Base-by-base conservation (phyloP, 2,329 filamentous ascomycete species). In the Penicillium sp. region DNA sequence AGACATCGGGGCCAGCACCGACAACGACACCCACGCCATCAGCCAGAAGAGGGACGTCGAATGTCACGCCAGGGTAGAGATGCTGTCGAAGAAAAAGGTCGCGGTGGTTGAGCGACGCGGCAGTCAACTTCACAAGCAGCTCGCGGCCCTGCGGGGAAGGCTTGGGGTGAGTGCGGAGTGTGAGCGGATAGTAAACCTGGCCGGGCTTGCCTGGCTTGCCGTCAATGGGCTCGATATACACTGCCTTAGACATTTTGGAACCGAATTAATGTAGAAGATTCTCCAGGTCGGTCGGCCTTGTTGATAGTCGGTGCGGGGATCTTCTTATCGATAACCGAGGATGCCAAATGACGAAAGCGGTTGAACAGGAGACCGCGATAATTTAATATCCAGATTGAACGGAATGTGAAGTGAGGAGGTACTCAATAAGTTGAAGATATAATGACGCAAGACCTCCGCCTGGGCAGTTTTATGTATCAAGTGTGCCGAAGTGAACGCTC, bases 61-160 rank as follows among this genome's bases (percentile, higher is more conserved):
- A 95, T 11, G 88, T 87, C 47, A 90, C 87, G 62, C 83, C 87
- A 0, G 92, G 92, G 77, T 97, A 97, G 36, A 95, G 84, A 67
- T 92, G 87, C 71, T 94, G 91, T 48, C 92, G 89, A 73, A 95
- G 88, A 76, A 96, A 97, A 62, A 95, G 84, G 72, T 97, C 94
- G 63, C 92, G 88, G 76, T 97, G 94, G 77, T 97, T 97, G 45
- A 97, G 84, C 13, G 92, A 88, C 1, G 87, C 89, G 46, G 91
- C 89, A 31, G 82, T 81, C 66, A 97, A 78, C 64, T 83, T 84
- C 56, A 97, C 77, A 6, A 95, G 78, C 59, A 96, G 77, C 69
- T 96, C 81, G 56, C 78, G 78, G 14, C 82, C 81, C 24, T 82
- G 80, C 0, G 87, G 87, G 1, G 76, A 77, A 24, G 87, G 87